A percentile compares a stretch with the other conserved stretches of the same genome.
phyloP scores from a whole-genome alignment of 192 early-diverging fungal genomes.

The Chytriomyces confervae region DNA sequence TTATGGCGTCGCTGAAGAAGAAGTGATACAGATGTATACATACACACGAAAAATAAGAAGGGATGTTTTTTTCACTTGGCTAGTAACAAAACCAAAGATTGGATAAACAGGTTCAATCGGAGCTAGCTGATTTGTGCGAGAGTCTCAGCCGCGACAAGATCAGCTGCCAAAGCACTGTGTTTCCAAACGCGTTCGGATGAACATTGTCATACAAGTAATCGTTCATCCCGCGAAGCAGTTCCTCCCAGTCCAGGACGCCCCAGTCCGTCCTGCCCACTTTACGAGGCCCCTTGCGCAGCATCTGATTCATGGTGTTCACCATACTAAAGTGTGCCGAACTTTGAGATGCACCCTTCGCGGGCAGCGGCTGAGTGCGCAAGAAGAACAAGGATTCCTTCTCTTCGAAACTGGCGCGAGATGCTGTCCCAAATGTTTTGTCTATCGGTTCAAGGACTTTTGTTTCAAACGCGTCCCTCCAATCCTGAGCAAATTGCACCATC shows the following conservation, averaged over 20 bases:
- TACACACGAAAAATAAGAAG: not conserved
- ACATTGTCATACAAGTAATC: not conserved
- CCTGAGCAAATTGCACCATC: not conserved
- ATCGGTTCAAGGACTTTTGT: not conserved
- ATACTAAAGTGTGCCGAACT: not conserved
- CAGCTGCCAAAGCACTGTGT: conserved; percentile 1
- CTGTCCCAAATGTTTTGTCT: not conserved
- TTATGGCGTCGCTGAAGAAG: conserved; percentile 35
- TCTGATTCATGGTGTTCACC: conserved; percentile 7
- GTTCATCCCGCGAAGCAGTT: not conserved
- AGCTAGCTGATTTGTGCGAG: not conserved
- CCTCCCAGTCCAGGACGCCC: conserved; percentile 13
- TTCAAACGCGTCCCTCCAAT: conserved; percentile 1
- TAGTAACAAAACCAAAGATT: too few species aligned
- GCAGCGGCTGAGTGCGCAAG: conserved; percentile 1
- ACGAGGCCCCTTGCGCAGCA: not conserved
- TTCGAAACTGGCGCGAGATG: too few species aligned
- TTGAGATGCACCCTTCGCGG: not conserved
- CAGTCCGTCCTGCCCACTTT: too few species aligned
- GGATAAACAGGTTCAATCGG: too few species aligned
- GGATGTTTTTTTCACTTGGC: not conserved
- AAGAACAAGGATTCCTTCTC: not conserved
- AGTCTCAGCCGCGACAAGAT: not conserved
- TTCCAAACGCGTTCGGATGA: conserved; percentile 15
- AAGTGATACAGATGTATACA: conserved; percentile 6